Conservation (phyloP, 148 eudicot genomes). For the Vaccinium darrowii region DNA sequence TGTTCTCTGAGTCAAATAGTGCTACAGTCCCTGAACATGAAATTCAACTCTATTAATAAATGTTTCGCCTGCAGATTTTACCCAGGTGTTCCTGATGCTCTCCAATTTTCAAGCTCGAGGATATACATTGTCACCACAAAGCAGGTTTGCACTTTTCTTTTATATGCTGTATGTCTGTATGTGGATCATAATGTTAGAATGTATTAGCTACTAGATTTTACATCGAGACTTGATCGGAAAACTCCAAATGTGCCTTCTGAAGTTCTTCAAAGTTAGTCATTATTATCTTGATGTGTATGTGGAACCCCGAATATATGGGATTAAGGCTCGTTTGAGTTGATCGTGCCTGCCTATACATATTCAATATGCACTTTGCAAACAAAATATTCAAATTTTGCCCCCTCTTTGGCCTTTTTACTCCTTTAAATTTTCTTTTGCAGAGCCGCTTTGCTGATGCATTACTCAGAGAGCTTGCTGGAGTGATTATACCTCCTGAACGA, state of each 20-base stretch:
- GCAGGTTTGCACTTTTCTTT: constrained; percentile 45
- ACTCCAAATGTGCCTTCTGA: not conserved
- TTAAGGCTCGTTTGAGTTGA: not conserved
- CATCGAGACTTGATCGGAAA: not conserved
- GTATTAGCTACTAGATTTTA: not conserved
- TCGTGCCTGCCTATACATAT: not conserved
- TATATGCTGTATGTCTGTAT: not conserved
- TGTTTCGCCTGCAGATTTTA: constrained; percentile 60
- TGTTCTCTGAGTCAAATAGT: not conserved
- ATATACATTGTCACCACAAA: constrained; percentile 92
- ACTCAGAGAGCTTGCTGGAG: constrained; percentile 85
- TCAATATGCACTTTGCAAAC: not conserved
- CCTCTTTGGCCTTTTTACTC: not conserved
- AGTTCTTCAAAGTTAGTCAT: not conserved
- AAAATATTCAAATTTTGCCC: constrained; percentile 1
- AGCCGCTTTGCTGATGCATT: constrained; percentile 93
- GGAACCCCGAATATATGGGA: not conserved
- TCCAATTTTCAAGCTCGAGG: constrained; percentile 82
- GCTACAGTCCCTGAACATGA: not conserved
- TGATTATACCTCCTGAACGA: constrained; percentile 82
- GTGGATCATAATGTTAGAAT: not conserved
- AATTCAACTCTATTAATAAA: not conserved
- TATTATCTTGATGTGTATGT: not conserved
- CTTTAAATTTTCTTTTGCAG: constrained; percentile 30
- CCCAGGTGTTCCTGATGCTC: constrained; percentile 95